These are phyloP conservation scores for Ceraceosorus bombacis DNA, from an alignment of 1,284 basidiomycete species.

Conservation along the genomic window DNA sequence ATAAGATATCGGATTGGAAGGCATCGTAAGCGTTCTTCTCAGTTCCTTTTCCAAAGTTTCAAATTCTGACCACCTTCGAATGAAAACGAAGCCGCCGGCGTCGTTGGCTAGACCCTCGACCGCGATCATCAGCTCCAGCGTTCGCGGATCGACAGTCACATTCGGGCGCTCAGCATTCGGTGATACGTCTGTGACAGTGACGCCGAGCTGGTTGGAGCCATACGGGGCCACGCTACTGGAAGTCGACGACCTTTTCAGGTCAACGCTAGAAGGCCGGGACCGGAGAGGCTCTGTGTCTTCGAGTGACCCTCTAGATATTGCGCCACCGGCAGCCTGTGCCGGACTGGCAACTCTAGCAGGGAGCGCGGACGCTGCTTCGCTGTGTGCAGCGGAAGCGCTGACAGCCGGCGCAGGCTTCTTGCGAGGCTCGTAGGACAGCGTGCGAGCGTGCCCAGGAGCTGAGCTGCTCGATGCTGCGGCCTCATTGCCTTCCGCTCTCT, in stretches of 20 bases:
- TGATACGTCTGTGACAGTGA: slow-evolving; percentile 38
- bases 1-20: not conserved
- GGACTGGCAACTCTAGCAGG: slow-evolving; percentile 15
- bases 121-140: slow-evolving; percentile 40
- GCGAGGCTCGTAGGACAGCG: slow-evolving; percentile 1
- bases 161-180: slow-evolving; percentile 25
- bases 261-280: not conserved
- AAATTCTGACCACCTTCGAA: slow-evolving; percentile 41
- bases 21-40: not conserved
- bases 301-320: no score
- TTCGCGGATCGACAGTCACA: slow-evolving; percentile 25
- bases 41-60: slow-evolving; percentile 37
- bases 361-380: slow-evolving; percentile 1
- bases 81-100: slow-evolving; percentile 37
- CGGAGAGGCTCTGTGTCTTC: no score
- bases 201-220: not conserved
- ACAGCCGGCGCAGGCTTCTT: not conserved
- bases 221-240: not conserved
- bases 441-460: not conserved
- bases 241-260: slow-evolving; percentile 1
- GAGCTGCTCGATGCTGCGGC: not conserved
- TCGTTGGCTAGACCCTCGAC: slow-evolving; percentile 27
- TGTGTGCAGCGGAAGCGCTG: not conserved
- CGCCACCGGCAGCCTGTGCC: not conserved
- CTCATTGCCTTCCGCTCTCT: not conserved